Percentiles rank a stretch among this genome's conserved stretches.
phyloP scores from a whole-genome alignment of 345 rosid genomes.

The Carallia pectinifolia region DNA sequence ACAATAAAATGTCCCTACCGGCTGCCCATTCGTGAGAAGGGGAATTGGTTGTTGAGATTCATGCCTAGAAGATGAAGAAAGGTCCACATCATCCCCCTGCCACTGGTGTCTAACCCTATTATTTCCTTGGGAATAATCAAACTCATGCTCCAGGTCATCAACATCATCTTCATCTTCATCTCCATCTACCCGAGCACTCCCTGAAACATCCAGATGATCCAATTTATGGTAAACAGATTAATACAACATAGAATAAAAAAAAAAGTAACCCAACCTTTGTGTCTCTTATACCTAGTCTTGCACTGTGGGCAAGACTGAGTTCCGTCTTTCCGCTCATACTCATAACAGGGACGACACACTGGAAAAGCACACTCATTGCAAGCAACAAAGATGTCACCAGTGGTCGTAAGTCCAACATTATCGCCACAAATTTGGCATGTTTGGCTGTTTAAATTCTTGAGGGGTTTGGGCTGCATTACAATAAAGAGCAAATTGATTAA shows the following conservation, averaged over 20 bases:
- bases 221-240: neutral
- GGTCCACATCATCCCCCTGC: conserved; percentile 83
- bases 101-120: conserved; percentile 64
- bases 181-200: conserved; percentile 91
- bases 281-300: conserved; percentile 96
- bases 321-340: conserved; percentile 97
- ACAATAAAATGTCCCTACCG: conserved; percentile 40
- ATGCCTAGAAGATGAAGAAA: conserved; percentile 83
- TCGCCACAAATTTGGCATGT: conserved; percentile 98
- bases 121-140: conserved; percentile 66
- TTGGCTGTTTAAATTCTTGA: conserved; percentile 66
- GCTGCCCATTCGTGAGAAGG: conserved; percentile 84
- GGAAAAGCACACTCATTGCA: conserved; percentile 99
- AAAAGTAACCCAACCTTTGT: conserved; percentile 55
- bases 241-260: neutral
- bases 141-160: conserved; percentile 95
- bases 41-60: conserved; percentile 91
- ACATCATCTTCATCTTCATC: conserved; percentile 98
- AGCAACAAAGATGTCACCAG: conserved; percentile 82
- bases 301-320: conserved; percentile 98
- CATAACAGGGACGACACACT: conserved; percentile 98
- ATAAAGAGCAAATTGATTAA: conserved; percentile 20
- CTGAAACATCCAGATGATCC: conserved; percentile 38
- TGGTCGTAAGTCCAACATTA: conserved; percentile 60
- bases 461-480: conserved; percentile 78